Evolutionary conservation across 2,329 filamentous ascomycete genomes (phyloP).

Genomic region (Fusarium sarcochroum): DNA sequence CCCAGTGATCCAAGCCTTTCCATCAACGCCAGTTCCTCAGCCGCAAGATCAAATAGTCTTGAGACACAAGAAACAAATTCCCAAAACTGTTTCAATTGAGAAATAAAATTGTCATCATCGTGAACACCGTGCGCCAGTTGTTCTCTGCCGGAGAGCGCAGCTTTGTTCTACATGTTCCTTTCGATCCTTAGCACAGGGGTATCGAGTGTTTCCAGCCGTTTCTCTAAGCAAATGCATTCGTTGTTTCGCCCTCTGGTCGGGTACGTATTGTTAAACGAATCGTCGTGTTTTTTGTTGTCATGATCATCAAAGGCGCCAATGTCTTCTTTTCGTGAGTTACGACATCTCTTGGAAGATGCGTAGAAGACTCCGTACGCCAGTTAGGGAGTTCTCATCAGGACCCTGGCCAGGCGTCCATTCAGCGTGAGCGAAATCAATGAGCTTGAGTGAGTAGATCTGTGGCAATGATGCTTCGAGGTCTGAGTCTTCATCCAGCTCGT

Average conservation of each 20-base stretch:
- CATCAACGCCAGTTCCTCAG: conserved; percentile 34
- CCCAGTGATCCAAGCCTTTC: not conserved
- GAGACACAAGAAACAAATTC: conserved; percentile 1
- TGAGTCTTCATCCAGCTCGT: conserved; percentile 65
- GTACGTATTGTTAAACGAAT: conserved; percentile 7
- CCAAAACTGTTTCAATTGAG: conserved; percentile 1
- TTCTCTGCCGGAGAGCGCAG: conserved; percentile 41
- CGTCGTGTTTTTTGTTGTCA: conserved; percentile 28
- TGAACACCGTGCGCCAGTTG: conserved; percentile 41
- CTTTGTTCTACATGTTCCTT: conserved; percentile 44
- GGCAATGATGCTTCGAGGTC: conserved; percentile 63
- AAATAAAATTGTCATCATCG: conserved; percentile 41
- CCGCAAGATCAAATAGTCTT: not conserved
- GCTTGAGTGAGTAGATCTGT: conserved; percentile 82
- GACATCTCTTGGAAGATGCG: conserved; percentile 79
- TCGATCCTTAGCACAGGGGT: conserved; percentile 44
- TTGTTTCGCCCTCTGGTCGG: conserved; percentile 14
- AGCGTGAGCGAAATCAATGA: conserved; percentile 98
- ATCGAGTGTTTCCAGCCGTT: conserved; percentile 43
- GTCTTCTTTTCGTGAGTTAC: conserved; percentile 38
- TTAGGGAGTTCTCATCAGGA: conserved; percentile 85
- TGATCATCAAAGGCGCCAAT: conserved; percentile 40
- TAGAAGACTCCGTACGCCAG: conserved; percentile 79
- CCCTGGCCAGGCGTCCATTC: conserved; percentile 85
- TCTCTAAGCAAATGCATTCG: conserved; percentile 43